These are phyloP conservation scores for Rhodotorula mucilaginosa DNA, from an alignment of 1,284 basidiomycete genomes.

Conservation along the genomic window DNA sequence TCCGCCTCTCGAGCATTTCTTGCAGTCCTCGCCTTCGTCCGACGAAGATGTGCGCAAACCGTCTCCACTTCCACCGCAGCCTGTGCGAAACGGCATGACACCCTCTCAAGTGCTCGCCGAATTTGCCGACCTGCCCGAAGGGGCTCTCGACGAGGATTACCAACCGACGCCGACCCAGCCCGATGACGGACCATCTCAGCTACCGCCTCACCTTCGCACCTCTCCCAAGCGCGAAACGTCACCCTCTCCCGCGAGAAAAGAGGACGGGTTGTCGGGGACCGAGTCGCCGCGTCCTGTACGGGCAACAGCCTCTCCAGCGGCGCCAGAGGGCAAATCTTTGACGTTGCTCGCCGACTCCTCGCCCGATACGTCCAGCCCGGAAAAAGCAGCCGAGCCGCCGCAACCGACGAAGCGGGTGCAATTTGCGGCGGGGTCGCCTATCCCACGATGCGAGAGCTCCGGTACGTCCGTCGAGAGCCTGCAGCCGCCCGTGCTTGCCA, in stretches of 20 bases:
- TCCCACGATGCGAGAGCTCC: too few species aligned
- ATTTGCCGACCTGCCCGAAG: conserved; percentile 17
- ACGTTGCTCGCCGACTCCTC: too few species aligned
- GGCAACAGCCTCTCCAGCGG: too few species aligned
- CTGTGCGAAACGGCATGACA: conserved; percentile 1
- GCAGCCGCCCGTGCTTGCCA: too few species aligned
- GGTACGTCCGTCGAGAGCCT: too few species aligned
- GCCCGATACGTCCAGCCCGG: too few species aligned
- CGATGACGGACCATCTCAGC: conserved; percentile 11
- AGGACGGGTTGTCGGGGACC: too few species aligned
- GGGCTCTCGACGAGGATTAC: conserved; percentile 27
- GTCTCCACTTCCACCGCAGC: not conserved
- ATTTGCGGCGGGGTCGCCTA: too few species aligned
- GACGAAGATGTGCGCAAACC: not conserved
- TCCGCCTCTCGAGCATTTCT: conserved; percentile 12
- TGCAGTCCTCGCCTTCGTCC: conserved; percentile 1
- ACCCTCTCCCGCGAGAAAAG: not conserved
- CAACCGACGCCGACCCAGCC: conserved; percentile 34
- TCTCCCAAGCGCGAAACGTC: not conserved
- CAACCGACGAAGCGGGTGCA: too few species aligned
- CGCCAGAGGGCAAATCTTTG: too few species aligned
- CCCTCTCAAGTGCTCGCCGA: conserved; percentile 21
- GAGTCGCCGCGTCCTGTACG: too few species aligned
- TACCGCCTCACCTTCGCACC: conserved; percentile 6
- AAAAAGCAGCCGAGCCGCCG: too few species aligned